These are phyloP conservation scores for Rubroboletus pulcherrimus DNA, from an alignment of 768 basidiomycete genomes.

Conservation along the genomic window DNA sequence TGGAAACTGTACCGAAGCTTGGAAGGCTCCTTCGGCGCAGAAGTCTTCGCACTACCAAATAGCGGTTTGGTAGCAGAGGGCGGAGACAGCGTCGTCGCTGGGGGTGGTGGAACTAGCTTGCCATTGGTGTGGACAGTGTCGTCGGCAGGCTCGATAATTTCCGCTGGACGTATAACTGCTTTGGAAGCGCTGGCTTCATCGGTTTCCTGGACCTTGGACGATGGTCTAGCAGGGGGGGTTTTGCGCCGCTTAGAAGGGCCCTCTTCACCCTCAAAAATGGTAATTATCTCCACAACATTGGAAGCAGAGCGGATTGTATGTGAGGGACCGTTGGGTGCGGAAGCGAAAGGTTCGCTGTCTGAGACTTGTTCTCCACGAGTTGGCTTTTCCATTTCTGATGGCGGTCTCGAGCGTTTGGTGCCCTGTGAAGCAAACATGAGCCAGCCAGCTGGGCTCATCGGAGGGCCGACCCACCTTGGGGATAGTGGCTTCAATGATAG, in stretches of 20 bases:
- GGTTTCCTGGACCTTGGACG: constrained; percentile 27
- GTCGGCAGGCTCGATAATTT: constrained; percentile 39
- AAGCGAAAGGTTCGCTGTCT: constrained; percentile 11
- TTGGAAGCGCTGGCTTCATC: constrained; percentile 29
- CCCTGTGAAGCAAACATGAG: constrained; percentile 43
- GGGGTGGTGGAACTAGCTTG: constrained; percentile 6
- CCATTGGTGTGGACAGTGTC: constrained; percentile 15
- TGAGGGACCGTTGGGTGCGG: constrained; percentile 15
- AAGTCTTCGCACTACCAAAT: constrained; percentile 40
- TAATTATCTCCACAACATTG: constrained; percentile 33
- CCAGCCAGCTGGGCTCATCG: constrained; percentile 1
- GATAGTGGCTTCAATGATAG: constrained; percentile 73
- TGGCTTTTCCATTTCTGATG: constrained; percentile 48
- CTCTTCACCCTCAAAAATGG: constrained; percentile 38
- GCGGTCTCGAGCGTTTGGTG: constrained; percentile 73
- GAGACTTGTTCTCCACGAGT: constrained; percentile 2
- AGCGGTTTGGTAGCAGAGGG: constrained; percentile 21
- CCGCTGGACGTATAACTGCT: constrained; percentile 30
- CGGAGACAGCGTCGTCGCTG: constrained; percentile 14
- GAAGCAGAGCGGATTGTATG: not conserved
- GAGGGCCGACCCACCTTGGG: constrained; percentile 53
- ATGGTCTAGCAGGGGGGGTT: constrained; percentile 23
- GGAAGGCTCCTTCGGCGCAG: constrained; percentile 71
- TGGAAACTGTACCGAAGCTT: constrained; percentile 73
- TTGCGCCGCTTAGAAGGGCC: constrained; percentile 48